Evolutionary conservation across 1,139 yeast genomes (phyloP), one percentile per base, ranked within the genome.

Genomic region (Magnusiomyces sp.): DNA sequence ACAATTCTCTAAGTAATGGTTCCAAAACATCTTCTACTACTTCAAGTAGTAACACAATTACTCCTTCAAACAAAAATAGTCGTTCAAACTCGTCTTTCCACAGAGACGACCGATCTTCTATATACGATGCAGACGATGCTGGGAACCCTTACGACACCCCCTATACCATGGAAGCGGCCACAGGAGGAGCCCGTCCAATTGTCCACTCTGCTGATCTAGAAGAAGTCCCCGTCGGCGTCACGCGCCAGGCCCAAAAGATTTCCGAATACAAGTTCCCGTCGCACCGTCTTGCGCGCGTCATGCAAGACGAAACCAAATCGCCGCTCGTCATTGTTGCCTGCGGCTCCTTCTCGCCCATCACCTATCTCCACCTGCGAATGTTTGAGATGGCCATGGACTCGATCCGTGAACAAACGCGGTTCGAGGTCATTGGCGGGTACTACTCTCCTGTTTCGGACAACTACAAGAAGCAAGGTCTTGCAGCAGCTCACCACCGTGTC

Each of bases 351-450:
- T 86, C 95, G 1, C 99, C 99, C 37, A 81, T 92, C 50, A 92
- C 98, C 0, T 92, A 92, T 66, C 73, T 92, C 52, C 98, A 92
- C 67, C 71, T 92, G 62, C 76, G 99, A 54, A 92, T 92, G 97
- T 92, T 92, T 69, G 98, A 92, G 69, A 92, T 92, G 95, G 98
- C 98, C 0, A 71, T 92, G 60, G 98, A 92, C 67, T 81, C 95
- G n/a, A 85, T 94, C 47, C 74, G 86, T 45, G 98, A 92, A 65
- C 92, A 83, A 57, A 92, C 97, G 1, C 71, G 94, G 58, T 90
- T 89, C 61, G 98, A 94, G 67, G 95, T 92, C 36, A 78, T 92
- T 60, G 99, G 97, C 16, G 99, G 98, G 1, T 92, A 83, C 71
- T 94, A 87, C 68, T 85, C 95, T n/a, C 99, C 99, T 0, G 99